These are phyloP conservation scores for Cubamyces sp. DNA, from an alignment of 768 basidiomycete species.

Conservation along the genomic window DNA sequence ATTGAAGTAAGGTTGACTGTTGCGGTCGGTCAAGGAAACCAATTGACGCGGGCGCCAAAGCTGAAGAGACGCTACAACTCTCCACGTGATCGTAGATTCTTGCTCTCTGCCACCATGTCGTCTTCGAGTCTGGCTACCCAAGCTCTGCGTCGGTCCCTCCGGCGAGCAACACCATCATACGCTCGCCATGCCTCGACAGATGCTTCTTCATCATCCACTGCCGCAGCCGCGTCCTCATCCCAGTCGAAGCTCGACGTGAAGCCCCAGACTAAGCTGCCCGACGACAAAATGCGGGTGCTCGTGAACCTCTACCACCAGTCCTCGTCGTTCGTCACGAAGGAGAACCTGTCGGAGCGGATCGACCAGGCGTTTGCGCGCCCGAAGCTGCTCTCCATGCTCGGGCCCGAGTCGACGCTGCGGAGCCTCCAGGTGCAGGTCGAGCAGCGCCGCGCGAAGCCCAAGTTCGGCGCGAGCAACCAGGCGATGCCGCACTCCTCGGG, in stretches of 20 bases:
- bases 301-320: slow-evolving; percentile 80
- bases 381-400: neutral
- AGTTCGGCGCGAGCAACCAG: slow-evolving; percentile 24
- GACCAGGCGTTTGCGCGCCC: slow-evolving; percentile 59
- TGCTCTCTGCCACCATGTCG: slow-evolving; percentile 24
- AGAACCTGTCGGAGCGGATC: slow-evolving; percentile 66
- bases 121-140: slow-evolving; percentile 11
- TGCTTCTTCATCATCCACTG: slow-evolving; percentile 13
- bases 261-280: slow-evolving; percentile 44
- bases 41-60: neutral
- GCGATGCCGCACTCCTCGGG: slow-evolving; percentile 26
- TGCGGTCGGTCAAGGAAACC: too few relatives aligned
- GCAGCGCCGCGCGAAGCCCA: slow-evolving; percentile 19
- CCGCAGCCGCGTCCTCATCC: slow-evolving; percentile 3
- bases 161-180: slow-evolving; percentile 11
- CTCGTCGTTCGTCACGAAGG: slow-evolving; percentile 68
- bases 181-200: slow-evolving; percentile 27
- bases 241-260: slow-evolving; percentile 11
- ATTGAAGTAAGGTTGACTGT: too few relatives aligned
- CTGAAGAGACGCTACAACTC: neutral
- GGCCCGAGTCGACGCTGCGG: slow-evolving; percentile 23
- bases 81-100: slow-evolving; percentile 25
- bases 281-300: slow-evolving; percentile 68
- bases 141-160: slow-evolving; percentile 21
- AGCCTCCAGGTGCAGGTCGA: slow-evolving; percentile 25